Base-by-base conservation (phyloP, 2,329 filamentous ascomycete species). In the Rutstroemia sp. region DNA sequence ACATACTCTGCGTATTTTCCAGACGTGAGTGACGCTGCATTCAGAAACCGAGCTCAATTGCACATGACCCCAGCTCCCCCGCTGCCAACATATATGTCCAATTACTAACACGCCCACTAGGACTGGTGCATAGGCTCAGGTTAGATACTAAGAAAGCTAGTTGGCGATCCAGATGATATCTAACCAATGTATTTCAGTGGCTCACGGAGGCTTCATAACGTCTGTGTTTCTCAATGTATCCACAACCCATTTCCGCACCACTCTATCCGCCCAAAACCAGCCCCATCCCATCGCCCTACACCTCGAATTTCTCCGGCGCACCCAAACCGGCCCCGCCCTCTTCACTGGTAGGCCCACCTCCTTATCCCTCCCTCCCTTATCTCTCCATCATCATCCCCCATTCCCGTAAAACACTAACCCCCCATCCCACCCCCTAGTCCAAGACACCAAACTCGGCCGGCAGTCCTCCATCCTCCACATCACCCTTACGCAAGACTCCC, bases 161-260 rank as follows among this genome's bases (percentile, higher is more conserved):
- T 30, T 23, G 21, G 14, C 19, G 23, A n/a, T 54, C 14, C 53
- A 39, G 27, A 25, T 21, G 12, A 42, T 45, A 12, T 34, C 36
- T 54, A 21, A 38, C 36, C 54, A 53, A 45, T n/a, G 19, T 16
- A n/a, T 34, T 47, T 38, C 65, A 85, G 86, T 89, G 12, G 85
- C 86, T 5, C 84, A 89, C 68, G 86, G 86, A 52, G 86, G 86
- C 57, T 87, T 85, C 64, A 80, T 87, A 16, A 84, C 84, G 9
- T 77, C 82, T 0, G 75, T 79, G 49, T 77, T 89, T 59, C 76
- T 86, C 59, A 75, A 77, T 54, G 80, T 83, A 17, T 81, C 81
- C 23, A 71, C 73, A 9, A 75, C 73, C 2, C 84, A 88, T 69
- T 85, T 86, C 72, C 69, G 61, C 25, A 79, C 76, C 6, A 79